These are phyloP conservation scores for Malassezia furfur DNA, from an alignment of 1,284 basidiomycete genomes.

Conservation along the genomic window DNA sequence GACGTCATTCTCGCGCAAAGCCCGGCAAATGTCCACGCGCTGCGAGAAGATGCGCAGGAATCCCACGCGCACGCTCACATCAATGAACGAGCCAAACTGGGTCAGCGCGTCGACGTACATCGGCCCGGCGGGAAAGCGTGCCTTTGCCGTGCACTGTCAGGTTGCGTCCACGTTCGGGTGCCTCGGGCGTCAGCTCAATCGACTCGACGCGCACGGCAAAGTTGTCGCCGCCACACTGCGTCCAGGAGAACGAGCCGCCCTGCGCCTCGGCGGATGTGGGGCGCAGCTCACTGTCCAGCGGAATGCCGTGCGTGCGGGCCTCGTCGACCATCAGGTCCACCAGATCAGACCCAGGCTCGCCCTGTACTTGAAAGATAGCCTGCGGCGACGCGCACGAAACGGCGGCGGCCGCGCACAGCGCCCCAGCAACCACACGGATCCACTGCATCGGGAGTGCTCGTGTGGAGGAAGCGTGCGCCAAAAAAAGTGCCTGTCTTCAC, in stretches of 20 bases:
- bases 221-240: conserved; percentile 27
- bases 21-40: conserved; percentile 40
- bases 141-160: conserved; percentile 40
- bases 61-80: conserved; percentile 43
- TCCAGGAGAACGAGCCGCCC: conserved; percentile 32
- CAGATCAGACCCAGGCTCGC: not conserved
- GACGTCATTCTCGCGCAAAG: conserved; percentile 34
- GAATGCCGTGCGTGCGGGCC: conserved; percentile 4
- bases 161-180: conserved; percentile 41
- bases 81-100: conserved; percentile 28
- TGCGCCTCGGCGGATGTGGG: not conserved
- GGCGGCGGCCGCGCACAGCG: not conserved
- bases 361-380: not conserved
- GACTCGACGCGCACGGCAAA: conserved; percentile 29
- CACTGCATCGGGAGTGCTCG: not conserved
- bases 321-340: conserved; percentile 6
- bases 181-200: conserved; percentile 38
- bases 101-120: conserved; percentile 23
- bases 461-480: not conserved
- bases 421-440: not conserved
- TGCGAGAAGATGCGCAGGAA: conserved; percentile 34
- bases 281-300: conserved; percentile 2
- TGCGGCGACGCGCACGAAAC: not conserved
- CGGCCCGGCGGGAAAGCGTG: conserved; percentile 24
- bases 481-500: not conserved